Conservation (phyloP, 164 flowering plant genomes). For the Vitis vinifera region DNA sequence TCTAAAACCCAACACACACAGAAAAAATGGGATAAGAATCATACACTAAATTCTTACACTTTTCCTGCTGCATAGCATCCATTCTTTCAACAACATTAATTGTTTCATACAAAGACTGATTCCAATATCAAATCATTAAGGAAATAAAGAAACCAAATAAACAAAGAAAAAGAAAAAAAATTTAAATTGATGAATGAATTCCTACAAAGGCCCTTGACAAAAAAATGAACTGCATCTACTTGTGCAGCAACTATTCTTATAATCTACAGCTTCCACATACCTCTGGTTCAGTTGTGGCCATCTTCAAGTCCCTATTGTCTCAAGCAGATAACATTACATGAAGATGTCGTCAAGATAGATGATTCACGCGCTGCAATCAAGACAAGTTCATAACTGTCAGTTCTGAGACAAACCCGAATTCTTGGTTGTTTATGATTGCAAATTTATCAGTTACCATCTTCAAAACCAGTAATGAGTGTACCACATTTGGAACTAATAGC, state of each 20-base stretch:
- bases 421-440: neutral
- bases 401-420: neutral
- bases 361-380: neutral
- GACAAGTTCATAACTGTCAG: neutral
- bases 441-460: neutral
- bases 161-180: conserved; percentile 1
- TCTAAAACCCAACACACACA: too few species aligned
- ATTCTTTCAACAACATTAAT: neutral
- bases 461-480: too few species aligned
- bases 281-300: neutral
- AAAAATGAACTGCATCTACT: conserved; percentile 17
- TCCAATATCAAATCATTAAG: conserved; percentile 4
- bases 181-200: conserved; percentile 26
- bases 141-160: neutral
- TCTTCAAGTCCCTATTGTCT: neutral
- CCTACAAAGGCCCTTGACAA: conserved; percentile 16
- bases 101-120: conserved; percentile 8
- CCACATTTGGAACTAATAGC: too few species aligned
- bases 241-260: conserved; percentile 9
- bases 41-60: neutral
- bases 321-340: neutral
- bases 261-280: conserved; percentile 22
- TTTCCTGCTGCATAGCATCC: neutral
- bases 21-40: too few species aligned
- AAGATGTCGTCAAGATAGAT: neutral